Percentiles rank a stretch among this genome's conserved stretches.
Evolutionary conservation across 352 stramenopile genomes (phyloP).

Genomic region (Phytopythium litorale): DNA sequence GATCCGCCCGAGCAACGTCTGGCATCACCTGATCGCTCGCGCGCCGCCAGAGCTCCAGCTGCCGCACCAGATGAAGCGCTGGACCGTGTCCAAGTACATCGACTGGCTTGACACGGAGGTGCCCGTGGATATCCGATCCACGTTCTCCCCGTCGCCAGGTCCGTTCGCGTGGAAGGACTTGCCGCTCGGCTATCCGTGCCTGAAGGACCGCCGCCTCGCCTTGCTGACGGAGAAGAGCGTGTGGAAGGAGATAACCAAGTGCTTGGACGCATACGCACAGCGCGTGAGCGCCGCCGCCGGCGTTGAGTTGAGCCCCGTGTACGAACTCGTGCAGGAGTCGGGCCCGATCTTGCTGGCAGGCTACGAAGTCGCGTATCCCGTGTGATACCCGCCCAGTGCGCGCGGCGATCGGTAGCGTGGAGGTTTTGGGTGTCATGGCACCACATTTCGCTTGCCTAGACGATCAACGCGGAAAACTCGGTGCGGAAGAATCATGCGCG

Average conservation of each 20-base stretch:
- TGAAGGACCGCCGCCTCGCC: conserved; percentile 49
- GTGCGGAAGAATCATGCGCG: too few species aligned
- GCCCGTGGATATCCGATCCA: conserved; percentile 7
- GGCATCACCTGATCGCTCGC: conserved; percentile 77
- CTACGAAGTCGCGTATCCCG: conserved; percentile 59
- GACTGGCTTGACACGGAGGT: conserved; percentile 72
- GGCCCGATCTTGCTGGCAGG: conserved; percentile 75
- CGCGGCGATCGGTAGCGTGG: neutral
- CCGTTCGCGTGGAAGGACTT: conserved; percentile 29
- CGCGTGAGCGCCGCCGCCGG: conserved; percentile 51
- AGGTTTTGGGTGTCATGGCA: neutral
- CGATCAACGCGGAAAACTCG: neutral
- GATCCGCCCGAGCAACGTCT: conserved; percentile 81
- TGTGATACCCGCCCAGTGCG: conserved; percentile 7
- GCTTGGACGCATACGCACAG: conserved; percentile 77
- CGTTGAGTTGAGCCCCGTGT: conserved; percentile 52
- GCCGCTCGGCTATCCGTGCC: conserved; percentile 58
- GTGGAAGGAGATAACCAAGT: conserved; percentile 78
- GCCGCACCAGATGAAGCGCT: conserved; percentile 73
- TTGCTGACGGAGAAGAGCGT: conserved; percentile 63
- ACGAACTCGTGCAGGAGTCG: conserved; percentile 70
- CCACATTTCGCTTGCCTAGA: neutral
- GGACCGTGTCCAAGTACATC: conserved; percentile 71
- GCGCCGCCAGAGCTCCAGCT: conserved; percentile 67
- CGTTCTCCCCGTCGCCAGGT: conserved; percentile 1